Conservation (phyloP, 164 flowering plant species). For the Piper longum region DNA sequence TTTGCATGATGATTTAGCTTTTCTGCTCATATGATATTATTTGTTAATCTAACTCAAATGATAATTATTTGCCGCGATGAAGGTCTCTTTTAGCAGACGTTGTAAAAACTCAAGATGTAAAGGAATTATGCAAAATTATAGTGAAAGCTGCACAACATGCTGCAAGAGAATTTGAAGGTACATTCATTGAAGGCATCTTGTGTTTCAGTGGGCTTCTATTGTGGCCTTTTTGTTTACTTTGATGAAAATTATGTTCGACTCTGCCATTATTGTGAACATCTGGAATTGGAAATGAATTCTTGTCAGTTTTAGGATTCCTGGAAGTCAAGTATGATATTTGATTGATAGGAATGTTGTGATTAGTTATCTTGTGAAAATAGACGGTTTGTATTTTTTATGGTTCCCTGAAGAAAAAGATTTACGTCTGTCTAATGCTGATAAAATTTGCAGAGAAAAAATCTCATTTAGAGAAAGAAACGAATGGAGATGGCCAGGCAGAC, state of each 20-base stretch:
- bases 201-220: too few relatives aligned
- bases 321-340: neutral
- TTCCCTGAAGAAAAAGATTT: neutral
- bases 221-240: too few relatives aligned
- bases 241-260: too few relatives aligned
- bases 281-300: too few relatives aligned
- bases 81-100: slow-evolving; percentile 28
- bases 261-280: too few relatives aligned
- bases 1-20: neutral
- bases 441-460: slow-evolving; percentile 28
- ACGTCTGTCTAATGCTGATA: neutral
- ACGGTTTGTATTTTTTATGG: neutral
- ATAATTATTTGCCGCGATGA: neutral
- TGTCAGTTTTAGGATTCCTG: neutral
- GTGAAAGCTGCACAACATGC: slow-evolving; percentile 55
- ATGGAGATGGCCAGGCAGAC: slow-evolving; percentile 22
- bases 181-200: neutral
- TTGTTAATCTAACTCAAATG: neutral
- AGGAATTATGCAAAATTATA: slow-evolving; percentile 74
- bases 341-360: neutral
- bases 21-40: neutral
- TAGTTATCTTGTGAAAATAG: neutral
- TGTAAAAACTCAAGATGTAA: slow-evolving; percentile 67
- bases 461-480: slow-evolving; percentile 23
- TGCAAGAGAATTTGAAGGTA: slow-evolving; percentile 63